Evolutionary conservation across 192 early-diverging fungal genomes (phyloP).

Genomic region (Lunasporangiospora selenospora): DNA sequence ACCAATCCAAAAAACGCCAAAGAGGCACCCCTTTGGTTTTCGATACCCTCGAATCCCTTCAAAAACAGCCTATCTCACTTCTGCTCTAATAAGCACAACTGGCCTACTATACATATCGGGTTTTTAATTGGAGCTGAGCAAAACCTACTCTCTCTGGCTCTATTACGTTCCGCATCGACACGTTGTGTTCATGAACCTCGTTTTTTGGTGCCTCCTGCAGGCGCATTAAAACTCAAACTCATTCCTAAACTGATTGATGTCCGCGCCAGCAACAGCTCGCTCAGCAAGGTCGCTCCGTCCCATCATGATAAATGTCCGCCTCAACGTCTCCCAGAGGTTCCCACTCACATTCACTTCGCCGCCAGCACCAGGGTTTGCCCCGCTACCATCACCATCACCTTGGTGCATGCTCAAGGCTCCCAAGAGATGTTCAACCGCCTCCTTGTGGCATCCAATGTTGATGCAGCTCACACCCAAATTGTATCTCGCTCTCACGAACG

Average conservation of each 20-base stretch:
- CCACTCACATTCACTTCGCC: slow-evolving; percentile 65
- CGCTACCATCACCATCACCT: slow-evolving; percentile 35
- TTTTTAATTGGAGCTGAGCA: too few species aligned
- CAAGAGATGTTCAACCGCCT: slow-evolving; percentile 94
- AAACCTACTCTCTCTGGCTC: too few species aligned
- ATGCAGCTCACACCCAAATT: slow-evolving; percentile 97
- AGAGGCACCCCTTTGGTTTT: too few species aligned
- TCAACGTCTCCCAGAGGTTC: slow-evolving; percentile 70
- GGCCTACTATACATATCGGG: too few species aligned
- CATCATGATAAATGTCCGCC: slow-evolving; percentile 67
- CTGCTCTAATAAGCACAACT: too few species aligned
- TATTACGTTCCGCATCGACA: neutral
- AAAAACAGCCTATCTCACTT: too few species aligned
- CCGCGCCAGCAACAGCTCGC: slow-evolving; percentile 52
- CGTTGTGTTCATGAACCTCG: neutral
- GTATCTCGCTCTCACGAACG: slow-evolving; percentile 96
- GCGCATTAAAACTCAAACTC: slow-evolving; percentile 66
- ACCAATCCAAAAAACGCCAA: too few species aligned
- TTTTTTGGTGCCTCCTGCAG: slow-evolving; percentile 1
- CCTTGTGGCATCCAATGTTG: slow-evolving; percentile 88
- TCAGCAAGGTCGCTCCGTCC: slow-evolving; percentile 67
- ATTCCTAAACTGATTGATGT: slow-evolving; percentile 62
- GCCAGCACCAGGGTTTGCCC: too few species aligned
- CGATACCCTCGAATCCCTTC: too few species aligned
- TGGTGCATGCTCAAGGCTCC: slow-evolving; percentile 85